Percentiles rank a stretch among this genome's conserved stretches.
These are phyloP conservation scores for Melaleuca quinquenervia DNA, from an alignment of 345 rosid genomes.

Conservation along the genomic window DNA sequence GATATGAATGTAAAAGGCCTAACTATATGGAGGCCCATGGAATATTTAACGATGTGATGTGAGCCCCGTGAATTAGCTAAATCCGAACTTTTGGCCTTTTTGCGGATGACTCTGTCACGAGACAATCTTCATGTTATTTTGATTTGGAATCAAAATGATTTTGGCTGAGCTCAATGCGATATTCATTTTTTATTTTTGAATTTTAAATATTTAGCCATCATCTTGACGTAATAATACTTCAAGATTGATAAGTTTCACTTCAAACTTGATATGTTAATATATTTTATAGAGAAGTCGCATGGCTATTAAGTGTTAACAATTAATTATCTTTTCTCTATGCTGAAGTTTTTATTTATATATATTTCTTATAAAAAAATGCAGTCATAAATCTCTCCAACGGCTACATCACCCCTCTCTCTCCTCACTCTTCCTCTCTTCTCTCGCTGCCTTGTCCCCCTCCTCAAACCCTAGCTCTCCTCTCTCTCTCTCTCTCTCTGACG, in stretches of 20 bases:
- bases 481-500: not conserved
- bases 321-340: not conserved
- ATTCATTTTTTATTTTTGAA: not conserved
- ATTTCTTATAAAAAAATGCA: not conserved
- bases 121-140: no score
- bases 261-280: not conserved
- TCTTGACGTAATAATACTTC: no score
- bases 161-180: accelerated
- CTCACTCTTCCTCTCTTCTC: conserved; percentile 1
- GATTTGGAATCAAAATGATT: no score
- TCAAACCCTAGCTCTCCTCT: conserved; percentile 1
- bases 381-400: conserved; percentile 28
- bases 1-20: no score
- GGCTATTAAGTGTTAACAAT: not conserved
- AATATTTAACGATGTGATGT: no score
- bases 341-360: not conserved
- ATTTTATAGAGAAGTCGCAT: not conserved
- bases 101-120: no score
- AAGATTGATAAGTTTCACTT: not conserved
- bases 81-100: no score
- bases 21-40: no score
- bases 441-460: not conserved
- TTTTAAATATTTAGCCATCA: not conserved
- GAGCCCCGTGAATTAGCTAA: no score
- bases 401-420: conserved; percentile 14